phyloP scores from a whole-genome alignment of 345 rosid species.

The Eucalyptus dawsonii region DNA sequence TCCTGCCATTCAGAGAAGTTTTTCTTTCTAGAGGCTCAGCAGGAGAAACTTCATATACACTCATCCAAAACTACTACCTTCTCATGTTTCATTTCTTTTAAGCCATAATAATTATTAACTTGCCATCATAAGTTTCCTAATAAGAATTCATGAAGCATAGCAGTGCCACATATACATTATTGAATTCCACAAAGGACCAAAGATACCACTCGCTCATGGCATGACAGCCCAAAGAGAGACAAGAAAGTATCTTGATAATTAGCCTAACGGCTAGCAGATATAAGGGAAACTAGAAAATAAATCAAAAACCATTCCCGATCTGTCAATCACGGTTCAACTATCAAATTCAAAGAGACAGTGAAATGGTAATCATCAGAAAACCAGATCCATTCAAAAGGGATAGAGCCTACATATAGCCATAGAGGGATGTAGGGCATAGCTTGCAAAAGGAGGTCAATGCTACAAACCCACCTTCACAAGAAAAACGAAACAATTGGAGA shows the following conservation, averaged over 20 bases:
- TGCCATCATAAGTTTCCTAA: neutral
- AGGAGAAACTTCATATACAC: neutral
- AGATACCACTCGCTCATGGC: neutral
- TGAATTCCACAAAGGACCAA: neutral
- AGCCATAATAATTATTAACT: neutral
- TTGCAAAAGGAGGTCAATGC: neutral
- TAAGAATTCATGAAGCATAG: neutral
- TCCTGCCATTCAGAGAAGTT: neutral
- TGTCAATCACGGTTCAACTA: neutral
- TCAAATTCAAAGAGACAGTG: neutral
- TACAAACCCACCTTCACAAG: neutral
- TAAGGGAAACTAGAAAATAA: neutral
- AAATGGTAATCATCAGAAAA: neutral
- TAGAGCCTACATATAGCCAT: neutral
- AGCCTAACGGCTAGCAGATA: neutral
- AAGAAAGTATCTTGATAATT: neutral
- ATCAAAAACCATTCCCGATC: neutral
- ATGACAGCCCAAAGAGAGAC: neutral
- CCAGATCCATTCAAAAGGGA: neutral
- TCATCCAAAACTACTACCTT: neutral
- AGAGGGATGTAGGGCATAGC: neutral
- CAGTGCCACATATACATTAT: neutral
- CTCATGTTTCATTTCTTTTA: neutral
- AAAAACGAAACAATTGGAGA: neutral
- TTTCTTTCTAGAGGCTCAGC: neutral